These are phyloP conservation scores for Mortierella sp. DNA, from an alignment of 371 early-diverging fungal species.

Conservation along the genomic window DNA sequence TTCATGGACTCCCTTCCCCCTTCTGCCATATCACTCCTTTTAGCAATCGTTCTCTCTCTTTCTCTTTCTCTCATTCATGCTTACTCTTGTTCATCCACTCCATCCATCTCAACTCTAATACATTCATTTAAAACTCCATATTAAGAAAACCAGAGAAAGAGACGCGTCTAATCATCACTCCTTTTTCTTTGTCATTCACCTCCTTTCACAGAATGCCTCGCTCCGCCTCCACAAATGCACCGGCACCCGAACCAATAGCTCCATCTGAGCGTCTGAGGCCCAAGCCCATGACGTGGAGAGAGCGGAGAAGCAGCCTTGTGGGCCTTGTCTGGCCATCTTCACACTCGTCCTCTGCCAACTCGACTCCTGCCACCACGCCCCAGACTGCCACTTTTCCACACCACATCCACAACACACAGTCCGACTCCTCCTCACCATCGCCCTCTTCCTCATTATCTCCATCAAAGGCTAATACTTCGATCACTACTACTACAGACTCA, in stretches of 20 bases:
- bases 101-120: no score
- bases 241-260: slow-evolving; percentile 13
- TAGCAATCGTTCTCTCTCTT: no score
- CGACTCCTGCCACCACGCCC: slow-evolving; percentile 29
- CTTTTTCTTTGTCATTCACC: not conserved
- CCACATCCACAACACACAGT: slow-evolving; percentile 1
- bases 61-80: not conserved
- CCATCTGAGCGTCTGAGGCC: slow-evolving; percentile 28
- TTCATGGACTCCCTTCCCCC: no score
- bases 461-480: no score
- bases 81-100: no score
- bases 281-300: slow-evolving; percentile 42
- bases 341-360: slow-evolving; percentile 21
- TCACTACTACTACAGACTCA: not conserved
- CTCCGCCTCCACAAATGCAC: slow-evolving; percentile 33
- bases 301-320: slow-evolving; percentile 36
- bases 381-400: slow-evolving; percentile 26
- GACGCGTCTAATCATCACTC: no score
- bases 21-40: no score
- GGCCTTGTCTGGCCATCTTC: slow-evolving; percentile 43
- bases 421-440: slow-evolving; percentile 16
- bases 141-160: no score
- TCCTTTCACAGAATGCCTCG: slow-evolving; percentile 31
- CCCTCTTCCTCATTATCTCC: no score
- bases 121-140: no score